phyloP scores from a whole-genome alignment of 1,284 basidiomycete genomes.

The Xerocomus nothofagi region DNA sequence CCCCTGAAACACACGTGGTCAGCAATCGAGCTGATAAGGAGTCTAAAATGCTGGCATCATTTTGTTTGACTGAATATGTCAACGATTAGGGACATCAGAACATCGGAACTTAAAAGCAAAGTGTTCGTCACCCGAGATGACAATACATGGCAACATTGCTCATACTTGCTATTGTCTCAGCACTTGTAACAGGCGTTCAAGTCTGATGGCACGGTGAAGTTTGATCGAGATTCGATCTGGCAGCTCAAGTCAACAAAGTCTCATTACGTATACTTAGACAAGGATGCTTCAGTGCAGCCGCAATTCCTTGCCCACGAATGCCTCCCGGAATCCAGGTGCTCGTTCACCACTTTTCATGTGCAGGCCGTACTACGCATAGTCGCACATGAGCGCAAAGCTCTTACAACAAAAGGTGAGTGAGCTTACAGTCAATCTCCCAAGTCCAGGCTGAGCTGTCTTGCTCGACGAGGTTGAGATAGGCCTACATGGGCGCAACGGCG shows the following conservation, averaged over 20 bases:
- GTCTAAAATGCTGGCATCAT: neutral
- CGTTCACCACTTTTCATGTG: slow-evolving; percentile 43
- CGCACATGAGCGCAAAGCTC: slow-evolving; percentile 5
- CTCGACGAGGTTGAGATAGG: slow-evolving; percentile 56
- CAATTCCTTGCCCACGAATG: neutral
- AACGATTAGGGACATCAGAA: neutral
- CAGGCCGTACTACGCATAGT: slow-evolving; percentile 38
- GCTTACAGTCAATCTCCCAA: slow-evolving; percentile 69
- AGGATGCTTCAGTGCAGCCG: neutral
- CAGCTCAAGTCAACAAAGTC: neutral
- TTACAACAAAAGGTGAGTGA: neutral
- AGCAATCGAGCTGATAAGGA: neutral
- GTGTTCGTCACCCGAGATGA: neutral
- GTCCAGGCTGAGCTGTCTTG: slow-evolving; percentile 65
- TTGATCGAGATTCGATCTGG: neutral
- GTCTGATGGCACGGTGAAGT: neutral
- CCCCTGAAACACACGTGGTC: neutral
- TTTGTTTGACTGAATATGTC: neutral
- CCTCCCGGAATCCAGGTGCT: neutral
- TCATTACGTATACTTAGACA: neutral
- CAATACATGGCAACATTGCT: neutral
- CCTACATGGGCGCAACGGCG: slow-evolving; percentile 26
- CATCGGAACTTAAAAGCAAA: neutral
- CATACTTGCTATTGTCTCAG: neutral
- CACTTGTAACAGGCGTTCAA: neutral